Evolutionary conservation across 495 filamentous ascomycete species (phyloP), one percentile per base, ranked within the genome.

Genomic region (Tricharina praecox): DNA sequence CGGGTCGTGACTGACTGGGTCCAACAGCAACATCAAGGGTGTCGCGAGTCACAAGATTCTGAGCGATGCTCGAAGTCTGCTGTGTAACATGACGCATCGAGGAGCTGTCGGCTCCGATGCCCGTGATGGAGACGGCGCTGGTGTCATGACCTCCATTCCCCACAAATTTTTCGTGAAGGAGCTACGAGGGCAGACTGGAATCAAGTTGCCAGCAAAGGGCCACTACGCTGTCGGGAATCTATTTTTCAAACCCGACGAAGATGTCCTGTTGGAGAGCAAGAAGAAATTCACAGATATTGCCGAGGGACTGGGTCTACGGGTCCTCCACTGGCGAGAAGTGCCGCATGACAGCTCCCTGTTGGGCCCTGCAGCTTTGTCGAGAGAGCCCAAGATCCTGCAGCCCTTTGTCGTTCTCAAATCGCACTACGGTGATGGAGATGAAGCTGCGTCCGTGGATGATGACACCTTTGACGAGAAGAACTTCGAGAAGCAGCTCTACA

Each of bases 41-140:
- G 80, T 81, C 63, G 67, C 92, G 24, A 95, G 86, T 70, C 92
- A 99, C 69, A 99, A 99, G 66, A 97, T 97, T 58, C 79, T 97
- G 44, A 94, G 84, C 69, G 90, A 97, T 95, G 90, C 90, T 44
- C 81, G 84, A 51, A 88, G 85, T 63, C 73, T 99, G 35, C 77
- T 99, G 48, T 99, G 92, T 69, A 99, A 99, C 72, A 99, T 99
- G 90, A 96, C 90, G 73, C 90, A 99, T 69, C 80, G 90, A 62
- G 90, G 90, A 68, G 90, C 90, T 47, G 90, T 99, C 58, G 90
- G 90, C 48, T 96, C 90, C 9, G 90, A 99, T 70, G 86, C 84
- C 47, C 81, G 90, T 65, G 90, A 99, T 64, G 90, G 90, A 55
- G 90, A 99, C 58, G 90, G 90, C 64, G 90, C 90, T 51, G 90